These are phyloP conservation scores for Termitomyces sp. DNA, from an alignment of 768 basidiomycete genomes.

Conservation along the genomic window DNA sequence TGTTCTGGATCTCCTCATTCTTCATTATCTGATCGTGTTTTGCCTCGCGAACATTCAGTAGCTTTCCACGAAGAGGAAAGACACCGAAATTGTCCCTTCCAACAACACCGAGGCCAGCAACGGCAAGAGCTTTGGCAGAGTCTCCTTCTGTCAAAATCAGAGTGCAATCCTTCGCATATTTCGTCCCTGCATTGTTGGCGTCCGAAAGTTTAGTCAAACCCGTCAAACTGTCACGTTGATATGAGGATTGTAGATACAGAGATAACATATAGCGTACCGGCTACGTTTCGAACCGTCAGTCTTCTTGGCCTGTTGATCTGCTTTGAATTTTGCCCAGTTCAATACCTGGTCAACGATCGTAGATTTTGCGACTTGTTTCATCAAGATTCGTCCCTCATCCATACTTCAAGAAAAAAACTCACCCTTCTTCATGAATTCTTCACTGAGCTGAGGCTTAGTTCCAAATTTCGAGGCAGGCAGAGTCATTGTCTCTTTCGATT, in stretches of 20 bases:
- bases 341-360: constrained; percentile 88
- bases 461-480: constrained; percentile 87
- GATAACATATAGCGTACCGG: constrained; percentile 45
- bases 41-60: constrained; percentile 96
- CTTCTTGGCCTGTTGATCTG: constrained; percentile 94
- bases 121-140: constrained; percentile 95
- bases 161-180: constrained; percentile 76
- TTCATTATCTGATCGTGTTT: constrained; percentile 96
- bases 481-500: constrained; percentile 96
- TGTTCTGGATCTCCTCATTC: constrained; percentile 94
- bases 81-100: constrained; percentile 97
- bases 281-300: constrained; percentile 90
- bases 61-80: constrained; percentile 95
- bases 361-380: constrained; percentile 73
- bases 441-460: constrained; percentile 76
- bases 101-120: constrained; percentile 91
- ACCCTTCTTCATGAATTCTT: constrained; percentile 98
- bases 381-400: neutral
- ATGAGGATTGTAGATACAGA: neutral
- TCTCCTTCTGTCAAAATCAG: constrained; percentile 99
- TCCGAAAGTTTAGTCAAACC: constrained; percentile 94
- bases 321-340: constrained; percentile 96
- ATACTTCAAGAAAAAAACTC: constrained; percentile 12
- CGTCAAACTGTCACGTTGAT: constrained; percentile 54
- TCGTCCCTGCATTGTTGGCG: constrained; percentile 95